Evolutionary conservation across 495 filamentous ascomycete species (phyloP).

Genomic region (Penicillium goetzii): DNA sequence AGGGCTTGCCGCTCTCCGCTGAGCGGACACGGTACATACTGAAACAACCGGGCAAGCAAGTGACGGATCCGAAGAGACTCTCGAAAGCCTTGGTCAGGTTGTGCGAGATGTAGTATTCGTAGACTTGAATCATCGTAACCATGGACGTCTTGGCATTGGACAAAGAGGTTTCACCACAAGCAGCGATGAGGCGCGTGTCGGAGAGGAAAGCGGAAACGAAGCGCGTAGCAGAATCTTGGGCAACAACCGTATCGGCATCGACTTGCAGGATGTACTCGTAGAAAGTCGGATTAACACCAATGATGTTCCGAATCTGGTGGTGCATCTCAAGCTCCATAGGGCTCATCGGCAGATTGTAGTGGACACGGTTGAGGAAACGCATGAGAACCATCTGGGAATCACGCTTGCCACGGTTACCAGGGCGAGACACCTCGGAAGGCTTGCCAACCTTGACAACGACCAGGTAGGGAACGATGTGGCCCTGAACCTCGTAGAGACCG

Average conservation of each 20-base stretch:
- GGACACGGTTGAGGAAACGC: slow-evolving; percentile 97
- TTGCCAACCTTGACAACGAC: slow-evolving; percentile 98
- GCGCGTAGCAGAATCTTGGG: slow-evolving; percentile 85
- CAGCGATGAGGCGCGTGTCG: slow-evolving; percentile 87
- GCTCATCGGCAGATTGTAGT: slow-evolving; percentile 95
- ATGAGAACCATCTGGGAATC: slow-evolving; percentile 98
- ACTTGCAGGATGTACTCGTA: slow-evolving; percentile 98
- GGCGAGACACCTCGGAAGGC: slow-evolving; percentile 92
- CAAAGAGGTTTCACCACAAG: slow-evolving; percentile 93
- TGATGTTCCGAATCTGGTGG: slow-evolving; percentile 98
- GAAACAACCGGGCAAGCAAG: slow-evolving; percentile 97
- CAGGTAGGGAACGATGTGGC: slow-evolving; percentile 96
- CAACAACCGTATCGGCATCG: slow-evolving; percentile 95
- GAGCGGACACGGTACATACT: slow-evolving; percentile 97
- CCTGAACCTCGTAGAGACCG: slow-evolving; percentile 95
- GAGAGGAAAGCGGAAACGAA: slow-evolving; percentile 90
- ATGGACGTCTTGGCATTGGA: slow-evolving; percentile 92
- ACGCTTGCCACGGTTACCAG: slow-evolving; percentile 98
- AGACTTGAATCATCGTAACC: slow-evolving; percentile 98
- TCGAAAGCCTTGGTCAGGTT: slow-evolving; percentile 99
- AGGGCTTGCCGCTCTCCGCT: slow-evolving; percentile 88
- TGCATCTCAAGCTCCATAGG: slow-evolving; percentile 98
- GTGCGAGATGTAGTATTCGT: slow-evolving; percentile 99
- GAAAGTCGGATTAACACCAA: slow-evolving; percentile 96
- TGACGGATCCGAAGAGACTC: slow-evolving; percentile 94